These are phyloP conservation scores for Clitopilus passeckerianus DNA, from an alignment of 768 basidiomycete species.

Conservation along the genomic window DNA sequence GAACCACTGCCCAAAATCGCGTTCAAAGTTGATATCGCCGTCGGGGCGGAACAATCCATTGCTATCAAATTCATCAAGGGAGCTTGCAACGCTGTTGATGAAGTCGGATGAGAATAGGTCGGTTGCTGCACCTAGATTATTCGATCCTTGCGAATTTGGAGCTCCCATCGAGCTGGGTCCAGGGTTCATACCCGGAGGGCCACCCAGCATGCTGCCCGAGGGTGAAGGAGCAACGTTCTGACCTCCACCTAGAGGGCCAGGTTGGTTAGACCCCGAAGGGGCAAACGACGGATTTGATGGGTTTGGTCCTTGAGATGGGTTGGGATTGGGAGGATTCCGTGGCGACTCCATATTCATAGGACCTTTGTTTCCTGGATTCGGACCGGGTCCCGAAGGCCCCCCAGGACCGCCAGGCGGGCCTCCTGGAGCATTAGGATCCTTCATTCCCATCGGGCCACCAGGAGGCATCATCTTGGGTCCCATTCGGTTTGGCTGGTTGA, in stretches of 20 bases:
- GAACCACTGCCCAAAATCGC: conserved; percentile 77
- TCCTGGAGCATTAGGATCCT: conserved; percentile 17
- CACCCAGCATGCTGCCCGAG: conserved; percentile 16
- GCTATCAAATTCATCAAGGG: conserved; percentile 37
- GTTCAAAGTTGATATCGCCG: conserved; percentile 58
- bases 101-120: conserved; percentile 33
- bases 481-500: conserved; percentile 22
- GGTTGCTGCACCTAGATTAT: not conserved
- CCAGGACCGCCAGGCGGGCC: conserved; percentile 5
- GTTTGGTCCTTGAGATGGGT: not conserved
- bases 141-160: not conserved
- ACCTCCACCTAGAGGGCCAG: conserved; percentile 1
- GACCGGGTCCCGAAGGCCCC: conserved; percentile 26
- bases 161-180: conserved; percentile 7
- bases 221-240: conserved; percentile 22
- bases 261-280: not conserved
- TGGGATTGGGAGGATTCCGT: not conserved
- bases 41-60: conserved; percentile 36
- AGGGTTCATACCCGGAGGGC: conserved; percentile 11
- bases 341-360: not conserved
- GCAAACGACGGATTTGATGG: not conserved
- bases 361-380: conserved; percentile 18
- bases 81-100: conserved; percentile 34
- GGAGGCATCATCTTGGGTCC: conserved; percentile 30
- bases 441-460: not conserved